Evolutionary conservation across 2,329 filamentous ascomycete species (phyloP).

Genomic region (Plectosphaerella plurivora): DNA sequence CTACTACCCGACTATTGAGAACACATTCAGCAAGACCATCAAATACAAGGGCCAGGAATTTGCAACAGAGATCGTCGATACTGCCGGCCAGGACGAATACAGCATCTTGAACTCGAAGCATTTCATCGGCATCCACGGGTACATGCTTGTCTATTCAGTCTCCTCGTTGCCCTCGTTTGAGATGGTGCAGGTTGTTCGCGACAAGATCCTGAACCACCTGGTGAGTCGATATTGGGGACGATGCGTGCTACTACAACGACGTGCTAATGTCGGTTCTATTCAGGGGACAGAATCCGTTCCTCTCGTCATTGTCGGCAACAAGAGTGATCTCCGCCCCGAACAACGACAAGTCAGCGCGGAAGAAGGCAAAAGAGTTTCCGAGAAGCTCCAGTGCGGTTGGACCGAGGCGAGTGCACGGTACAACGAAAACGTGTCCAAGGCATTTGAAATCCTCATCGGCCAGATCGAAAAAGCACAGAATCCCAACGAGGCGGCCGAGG

Average conservation of each 20-base stretch:
- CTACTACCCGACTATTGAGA: constrained; percentile 99
- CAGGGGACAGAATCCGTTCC: constrained; percentile 90
- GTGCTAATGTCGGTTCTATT: constrained; percentile 3
- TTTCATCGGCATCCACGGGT: constrained; percentile 98
- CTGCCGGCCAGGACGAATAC: constrained; percentile 97
- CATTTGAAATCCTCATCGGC: constrained; percentile 89
- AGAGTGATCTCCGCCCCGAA: constrained; percentile 87
- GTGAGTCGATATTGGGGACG: constrained; percentile 44
- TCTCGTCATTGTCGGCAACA: constrained; percentile 94
- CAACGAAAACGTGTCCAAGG: constrained; percentile 88
- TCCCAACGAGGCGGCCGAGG: constrained; percentile 75
- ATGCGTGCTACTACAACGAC: neutral
- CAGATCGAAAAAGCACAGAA: constrained; percentile 95
- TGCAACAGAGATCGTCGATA: constrained; percentile 96
- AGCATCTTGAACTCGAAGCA: constrained; percentile 98
- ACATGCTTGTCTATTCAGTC: constrained; percentile 98
- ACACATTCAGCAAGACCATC: constrained; percentile 96
- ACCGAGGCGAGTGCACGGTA: constrained; percentile 92
- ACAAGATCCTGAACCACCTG: constrained; percentile 95
- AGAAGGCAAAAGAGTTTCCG: constrained; percentile 77
- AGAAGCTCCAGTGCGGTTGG: constrained; percentile 88
- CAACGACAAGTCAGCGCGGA: constrained; percentile 86
- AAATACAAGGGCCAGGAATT: constrained; percentile 90
- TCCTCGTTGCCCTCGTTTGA: constrained; percentile 91
- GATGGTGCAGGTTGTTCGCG: constrained; percentile 92